Percentiles rank a stretch among this genome's conserved stretches.
Evolutionary conservation across 306 rosid genomes (phyloP).

Genomic region (Castanopsis chinensis): DNA sequence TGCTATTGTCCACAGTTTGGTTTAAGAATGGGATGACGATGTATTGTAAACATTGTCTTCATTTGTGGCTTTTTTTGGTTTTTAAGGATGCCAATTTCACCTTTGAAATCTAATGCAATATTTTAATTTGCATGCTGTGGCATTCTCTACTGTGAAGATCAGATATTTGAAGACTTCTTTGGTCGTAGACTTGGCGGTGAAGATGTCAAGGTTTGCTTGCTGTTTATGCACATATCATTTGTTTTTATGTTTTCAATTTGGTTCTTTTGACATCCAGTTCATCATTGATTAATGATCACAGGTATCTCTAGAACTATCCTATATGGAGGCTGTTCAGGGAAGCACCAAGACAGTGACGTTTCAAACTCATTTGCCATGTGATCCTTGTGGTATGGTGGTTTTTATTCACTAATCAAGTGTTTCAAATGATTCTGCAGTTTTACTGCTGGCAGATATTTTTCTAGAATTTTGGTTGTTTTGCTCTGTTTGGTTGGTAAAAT

Average conservation of each 20-base stretch:
- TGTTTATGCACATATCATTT: not conserved
- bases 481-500: constrained; percentile 12
- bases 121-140: too few relatives aligned
- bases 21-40: not conserved
- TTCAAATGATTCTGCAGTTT: not conserved
- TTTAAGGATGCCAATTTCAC: too few relatives aligned
- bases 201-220: constrained; percentile 75
- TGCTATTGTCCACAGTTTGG: not conserved
- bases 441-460: not conserved
- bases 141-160: too few relatives aligned
- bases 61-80: too few relatives aligned
- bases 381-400: constrained; percentile 68
- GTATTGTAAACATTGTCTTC: too few relatives aligned
- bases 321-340: constrained; percentile 96
- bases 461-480: not conserved
- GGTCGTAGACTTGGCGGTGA: constrained; percentile 73
- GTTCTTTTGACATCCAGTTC: constrained; percentile 14
- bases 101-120: too few relatives aligned
- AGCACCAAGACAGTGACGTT: constrained; percentile 68
- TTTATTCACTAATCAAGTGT: constrained; percentile 14
- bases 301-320: constrained; percentile 77
- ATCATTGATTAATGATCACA: constrained; percentile 25
- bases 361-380: constrained; percentile 68
- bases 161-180: constrained; percentile 64
- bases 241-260: not conserved